Evolutionary conservation across 2,329 filamentous ascomycete species (phyloP).

Genomic region (Plenodomus lindquistii): DNA sequence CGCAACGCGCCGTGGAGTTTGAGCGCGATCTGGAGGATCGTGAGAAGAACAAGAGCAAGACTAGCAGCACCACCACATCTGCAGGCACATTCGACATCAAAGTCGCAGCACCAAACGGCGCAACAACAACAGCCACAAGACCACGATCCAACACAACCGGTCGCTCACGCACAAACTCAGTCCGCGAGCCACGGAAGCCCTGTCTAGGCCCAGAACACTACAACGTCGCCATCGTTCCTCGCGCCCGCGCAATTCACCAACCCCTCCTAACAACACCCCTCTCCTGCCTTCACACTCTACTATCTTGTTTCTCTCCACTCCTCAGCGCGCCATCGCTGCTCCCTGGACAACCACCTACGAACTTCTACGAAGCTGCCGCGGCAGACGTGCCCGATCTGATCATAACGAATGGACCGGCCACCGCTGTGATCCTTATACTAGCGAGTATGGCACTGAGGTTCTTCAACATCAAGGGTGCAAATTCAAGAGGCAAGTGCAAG

Average conservation of each 20-base stretch:
- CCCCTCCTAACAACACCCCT: conserved; percentile 72
- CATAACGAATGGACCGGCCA: conserved; percentile 86
- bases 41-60: conserved; percentile 6
- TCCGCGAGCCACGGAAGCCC: conserved; percentile 3
- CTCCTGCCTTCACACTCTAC: conserved; percentile 68
- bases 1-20: conserved; percentile 65
- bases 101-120: conserved; percentile 6
- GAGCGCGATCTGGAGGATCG: conserved; percentile 51
- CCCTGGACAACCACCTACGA: conserved; percentile 7
- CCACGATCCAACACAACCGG: neutral
- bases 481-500: conserved; percentile 61
- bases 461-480: conserved; percentile 46
- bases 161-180: neutral
- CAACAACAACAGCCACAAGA: neutral
- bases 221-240: conserved; percentile 69
- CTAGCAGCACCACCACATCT: neutral
- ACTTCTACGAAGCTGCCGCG: conserved; percentile 17
- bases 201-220: conserved; percentile 51
- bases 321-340: conserved; percentile 31
- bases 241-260: conserved; percentile 84
- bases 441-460: conserved; percentile 61
- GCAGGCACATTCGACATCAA: neutral
- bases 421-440: conserved; percentile 74
- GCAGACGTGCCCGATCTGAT: conserved; percentile 70
- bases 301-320: conserved; percentile 64